Conservation (phyloP, 495 filamentous ascomycete species). For the Penicillium roqueforti region DNA sequence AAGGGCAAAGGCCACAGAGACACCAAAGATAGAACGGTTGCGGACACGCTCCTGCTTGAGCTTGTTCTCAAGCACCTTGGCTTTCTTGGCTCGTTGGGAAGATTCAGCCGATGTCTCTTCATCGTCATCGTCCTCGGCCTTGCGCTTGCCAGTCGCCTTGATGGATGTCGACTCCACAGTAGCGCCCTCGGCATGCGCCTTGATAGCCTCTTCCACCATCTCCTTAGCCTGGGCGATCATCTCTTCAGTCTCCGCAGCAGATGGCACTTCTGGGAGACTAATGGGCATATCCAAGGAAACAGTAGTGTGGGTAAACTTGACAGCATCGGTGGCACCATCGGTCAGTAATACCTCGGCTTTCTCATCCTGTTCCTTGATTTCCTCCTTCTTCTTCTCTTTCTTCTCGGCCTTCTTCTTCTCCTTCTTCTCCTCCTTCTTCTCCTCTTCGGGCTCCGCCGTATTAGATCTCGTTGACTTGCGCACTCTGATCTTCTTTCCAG, state of each 20-base stretch:
- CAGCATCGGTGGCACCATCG: constrained; percentile 50
- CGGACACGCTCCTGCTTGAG: constrained; percentile 77
- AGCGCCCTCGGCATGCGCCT: constrained; percentile 44
- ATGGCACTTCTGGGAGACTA: constrained; percentile 60
- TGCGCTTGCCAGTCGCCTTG: constrained; percentile 66
- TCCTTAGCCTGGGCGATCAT: constrained; percentile 83
- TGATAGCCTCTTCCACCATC: constrained; percentile 80
- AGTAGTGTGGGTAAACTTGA: constrained; percentile 67
- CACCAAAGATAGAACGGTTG: constrained; percentile 76
- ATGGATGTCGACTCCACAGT: constrained; percentile 36
- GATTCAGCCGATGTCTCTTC: constrained; percentile 49
- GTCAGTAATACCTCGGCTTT: constrained; percentile 30
- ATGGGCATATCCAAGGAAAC: constrained; percentile 75
- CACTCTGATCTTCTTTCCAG: constrained; percentile 32
- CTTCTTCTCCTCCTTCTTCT: constrained; percentile 24
- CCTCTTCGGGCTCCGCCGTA: constrained; percentile 33
- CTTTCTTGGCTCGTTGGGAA: constrained; percentile 62
- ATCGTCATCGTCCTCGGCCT: constrained; percentile 66
- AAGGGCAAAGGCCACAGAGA: constrained; percentile 78
- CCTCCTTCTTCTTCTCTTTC: constrained; percentile 27
- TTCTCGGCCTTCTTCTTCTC: constrained; percentile 40
- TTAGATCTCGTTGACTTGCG: constrained; percentile 31
- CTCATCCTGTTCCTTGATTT: constrained; percentile 54
- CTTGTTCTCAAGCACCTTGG: constrained; percentile 67
- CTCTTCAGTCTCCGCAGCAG: constrained; percentile 66